Evolutionary conservation across 1,139 yeast genomes (phyloP), one percentile per base, ranked within the genome.

Genomic region (Kodamaea sp.): DNA sequence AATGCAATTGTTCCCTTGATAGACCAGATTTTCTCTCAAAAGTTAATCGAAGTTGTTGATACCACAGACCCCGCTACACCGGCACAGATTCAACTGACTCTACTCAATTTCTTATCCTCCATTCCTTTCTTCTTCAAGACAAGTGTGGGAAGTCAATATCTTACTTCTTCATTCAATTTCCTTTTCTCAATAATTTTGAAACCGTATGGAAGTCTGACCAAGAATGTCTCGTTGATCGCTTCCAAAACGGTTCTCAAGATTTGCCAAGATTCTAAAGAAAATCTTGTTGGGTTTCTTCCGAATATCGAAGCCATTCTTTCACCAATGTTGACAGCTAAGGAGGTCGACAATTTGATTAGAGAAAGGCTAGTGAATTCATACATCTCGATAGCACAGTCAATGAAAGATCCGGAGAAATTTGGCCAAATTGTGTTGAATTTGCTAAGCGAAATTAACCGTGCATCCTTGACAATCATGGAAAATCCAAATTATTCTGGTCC

Each of bases 301-400:
- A 70, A 71, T 31, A 73, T 83, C 42, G 78, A 78, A 40, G 50
- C 56, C 3, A 64, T 83, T 6, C 61, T 82, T 12, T 50, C 61
- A n/a, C 74, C 74, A 34, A 72, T 82, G 73, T 53, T 83, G 23
- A 59, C 61, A n/a, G 70, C 72, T 34, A 47, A 61, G 0, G 48
- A 54, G 1, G 62, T 74, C 5, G 80, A 79, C 31, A 55, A 70
- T 26, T 61, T 78, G 31, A 75, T 82, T 1, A 63, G 88, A 40
- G 81, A 80, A 47, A 63, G 85, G 41, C 66, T 84, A 57, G 68
- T 77, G 24, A 73, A 77, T 45, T 71, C 89, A 0, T 74, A 78
- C 46, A 70, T 83, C 10, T 80, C 83, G 14, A 77, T 83, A 29
- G 68, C 80, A 18, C 81, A 78, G 46, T 68, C 78, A 10, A 52